phyloP scores from a whole-genome alignment of 495 filamentous ascomycete species.

The Penicillium tannophilum region DNA sequence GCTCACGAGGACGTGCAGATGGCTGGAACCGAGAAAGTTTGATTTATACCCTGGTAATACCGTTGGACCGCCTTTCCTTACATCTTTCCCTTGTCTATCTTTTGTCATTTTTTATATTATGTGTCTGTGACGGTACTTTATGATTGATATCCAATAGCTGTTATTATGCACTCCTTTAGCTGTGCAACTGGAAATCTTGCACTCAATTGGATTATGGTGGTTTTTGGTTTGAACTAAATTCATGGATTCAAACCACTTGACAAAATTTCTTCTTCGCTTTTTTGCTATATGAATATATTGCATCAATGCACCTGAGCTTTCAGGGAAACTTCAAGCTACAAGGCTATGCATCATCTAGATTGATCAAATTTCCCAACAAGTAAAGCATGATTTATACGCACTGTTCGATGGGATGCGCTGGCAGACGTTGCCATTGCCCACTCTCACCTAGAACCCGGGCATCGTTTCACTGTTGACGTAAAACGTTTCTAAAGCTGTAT shows the following conservation, averaged over 20 bases:
- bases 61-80: slow-evolving; percentile 5
- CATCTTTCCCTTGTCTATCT: slow-evolving; percentile 10
- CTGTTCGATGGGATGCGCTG: background rate
- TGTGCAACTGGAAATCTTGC: slow-evolving; percentile 1
- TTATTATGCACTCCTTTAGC: slow-evolving; percentile 6
- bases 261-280: background rate
- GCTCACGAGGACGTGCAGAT: slow-evolving; percentile 40
- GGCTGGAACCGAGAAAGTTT: slow-evolving; percentile 40
- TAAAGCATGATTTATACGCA: no score
- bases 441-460: slow-evolving; percentile 1
- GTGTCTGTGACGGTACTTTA: slow-evolving; percentile 19
- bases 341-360: no score
- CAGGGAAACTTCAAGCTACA: no score
- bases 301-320: no score
- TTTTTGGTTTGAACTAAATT: background rate
- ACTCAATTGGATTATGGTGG: background rate
- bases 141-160: slow-evolving; percentile 33
- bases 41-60: slow-evolving; percentile 14
- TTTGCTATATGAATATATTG: background rate
- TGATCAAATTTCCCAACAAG: no score
- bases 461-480: slow-evolving; percentile 23
- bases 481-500: slow-evolving; percentile 12
- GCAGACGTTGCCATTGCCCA: no score
- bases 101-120: slow-evolving; percentile 1
- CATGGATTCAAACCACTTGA: background rate